Evolutionary conservation across 2,329 filamentous ascomycete species (phyloP).

Genomic region (Fusarium sp.): DNA sequence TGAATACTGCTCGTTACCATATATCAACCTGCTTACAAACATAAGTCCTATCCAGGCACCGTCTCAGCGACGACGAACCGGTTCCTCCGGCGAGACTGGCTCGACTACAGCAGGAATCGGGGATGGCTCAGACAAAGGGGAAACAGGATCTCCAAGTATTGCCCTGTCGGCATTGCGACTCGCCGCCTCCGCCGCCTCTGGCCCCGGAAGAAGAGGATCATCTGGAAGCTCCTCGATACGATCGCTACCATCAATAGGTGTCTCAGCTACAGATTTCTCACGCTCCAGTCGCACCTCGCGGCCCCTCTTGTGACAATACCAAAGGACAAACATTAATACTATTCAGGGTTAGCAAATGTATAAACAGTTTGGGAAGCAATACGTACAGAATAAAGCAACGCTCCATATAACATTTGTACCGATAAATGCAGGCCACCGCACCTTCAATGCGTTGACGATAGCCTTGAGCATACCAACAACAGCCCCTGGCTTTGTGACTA

Average conservation of each 20-base stretch:
- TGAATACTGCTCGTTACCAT: constrained; percentile 30
- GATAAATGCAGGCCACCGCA: constrained; percentile 89
- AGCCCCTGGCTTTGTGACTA: constrained; percentile 88
- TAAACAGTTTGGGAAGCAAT: neutral
- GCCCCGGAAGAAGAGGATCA: constrained; percentile 55
- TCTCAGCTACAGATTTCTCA: constrained; percentile 54
- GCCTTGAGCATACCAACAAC: constrained; percentile 85
- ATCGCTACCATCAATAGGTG: constrained; percentile 50
- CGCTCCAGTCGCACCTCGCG: constrained; percentile 82
- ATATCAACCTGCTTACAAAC: neutral
- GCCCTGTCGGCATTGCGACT: constrained; percentile 4
- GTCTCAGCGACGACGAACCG: constrained; percentile 23
- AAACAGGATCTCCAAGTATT: constrained; percentile 30
- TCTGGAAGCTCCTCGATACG: constrained; percentile 63
- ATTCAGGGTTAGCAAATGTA: constrained; percentile 1
- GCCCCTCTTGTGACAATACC: constrained; percentile 98
- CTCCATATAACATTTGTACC: constrained; percentile 94
- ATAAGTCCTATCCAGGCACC: neutral
- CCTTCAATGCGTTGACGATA: constrained; percentile 89
- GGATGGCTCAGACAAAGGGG: constrained; percentile 29
- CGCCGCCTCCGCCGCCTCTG: constrained; percentile 33
- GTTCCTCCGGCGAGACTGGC: constrained; percentile 14
- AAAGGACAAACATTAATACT: constrained; percentile 93
- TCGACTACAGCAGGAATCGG: constrained; percentile 7
- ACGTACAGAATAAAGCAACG: constrained; percentile 84